Percentiles rank a stretch among this genome's conserved stretches.
Conservation (phyloP, 805 yeast species). For the Scheffersomyces ergatensis region DNA sequence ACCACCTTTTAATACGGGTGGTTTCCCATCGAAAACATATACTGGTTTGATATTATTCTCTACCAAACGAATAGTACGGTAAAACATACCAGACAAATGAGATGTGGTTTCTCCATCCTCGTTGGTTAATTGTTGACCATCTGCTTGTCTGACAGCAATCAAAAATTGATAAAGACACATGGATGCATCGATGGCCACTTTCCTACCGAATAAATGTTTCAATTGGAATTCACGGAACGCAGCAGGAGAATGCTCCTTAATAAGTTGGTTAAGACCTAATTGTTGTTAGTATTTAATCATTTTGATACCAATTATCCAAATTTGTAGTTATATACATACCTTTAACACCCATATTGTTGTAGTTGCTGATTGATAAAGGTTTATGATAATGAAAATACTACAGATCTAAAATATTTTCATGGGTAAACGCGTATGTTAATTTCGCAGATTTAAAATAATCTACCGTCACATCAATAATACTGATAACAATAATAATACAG, state of each 20-base stretch:
- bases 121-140: conserved; percentile 88
- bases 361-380: too few relatives aligned
- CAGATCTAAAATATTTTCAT: too few relatives aligned
- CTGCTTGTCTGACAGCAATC: conserved; percentile 94
- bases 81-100: conserved; percentile 95
- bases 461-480: too few relatives aligned
- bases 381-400: too few relatives aligned
- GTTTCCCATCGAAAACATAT: conserved; percentile 96
- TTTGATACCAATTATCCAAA: background rate
- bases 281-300: background rate
- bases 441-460: too few relatives aligned
- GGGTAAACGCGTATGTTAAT: too few relatives aligned
- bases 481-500: too few relatives aligned
- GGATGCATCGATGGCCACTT: conserved; percentile 96
- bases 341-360: conserved; percentile 47
- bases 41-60: conserved; percentile 95
- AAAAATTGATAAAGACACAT: conserved; percentile 96
- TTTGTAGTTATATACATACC: conserved; percentile 23
- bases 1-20: conserved; percentile 91
- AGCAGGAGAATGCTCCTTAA: conserved; percentile 84
- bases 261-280: conserved; percentile 79
- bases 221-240: conserved; percentile 78
- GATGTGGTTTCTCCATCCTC: conserved; percentile 90
- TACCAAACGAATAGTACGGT: conserved; percentile 85
- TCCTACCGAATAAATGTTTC: conserved; percentile 85